These are phyloP conservation scores for Geotrichum candidum DNA, from an alignment of 1,139 yeast species.

Conservation along the genomic window DNA sequence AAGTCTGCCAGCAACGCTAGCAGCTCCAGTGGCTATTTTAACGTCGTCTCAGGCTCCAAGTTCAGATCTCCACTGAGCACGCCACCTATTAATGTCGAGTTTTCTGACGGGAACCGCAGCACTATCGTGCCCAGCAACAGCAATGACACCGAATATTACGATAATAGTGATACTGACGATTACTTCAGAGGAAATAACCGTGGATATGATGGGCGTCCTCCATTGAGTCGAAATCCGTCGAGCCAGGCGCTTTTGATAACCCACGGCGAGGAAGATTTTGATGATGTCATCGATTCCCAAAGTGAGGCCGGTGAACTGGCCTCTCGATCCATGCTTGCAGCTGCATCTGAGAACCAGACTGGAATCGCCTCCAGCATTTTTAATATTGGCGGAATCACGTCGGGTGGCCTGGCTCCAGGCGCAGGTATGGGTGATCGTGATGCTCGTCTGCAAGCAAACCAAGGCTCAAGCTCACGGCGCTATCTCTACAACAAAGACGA, in stretches of 20 bases:
- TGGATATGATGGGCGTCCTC: slow-evolving; percentile 5
- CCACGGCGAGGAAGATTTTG: not conserved
- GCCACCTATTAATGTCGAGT: slow-evolving; percentile 9
- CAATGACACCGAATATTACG: not conserved
- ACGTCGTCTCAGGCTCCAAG: not conserved
- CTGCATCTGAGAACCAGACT: slow-evolving; percentile 13
- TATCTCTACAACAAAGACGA: not conserved
- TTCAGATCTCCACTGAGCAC: slow-evolving; percentile 7
- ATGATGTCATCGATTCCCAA: not conserved
- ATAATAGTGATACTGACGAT: not conserved
- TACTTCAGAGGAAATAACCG: not conserved
- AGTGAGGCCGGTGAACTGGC: slow-evolving; percentile 1
- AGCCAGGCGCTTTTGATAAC: slow-evolving; percentile 3
- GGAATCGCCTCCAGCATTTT: slow-evolving; percentile 21
- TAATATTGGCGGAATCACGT: slow-evolving; percentile 27
- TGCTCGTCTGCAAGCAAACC: not conserved
- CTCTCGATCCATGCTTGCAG: not conserved
- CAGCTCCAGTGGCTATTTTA: not conserved
- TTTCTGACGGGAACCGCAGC: not conserved
- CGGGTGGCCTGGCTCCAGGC: slow-evolving; percentile 33
- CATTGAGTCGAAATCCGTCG: slow-evolving; percentile 5
- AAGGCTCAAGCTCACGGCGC: not conserved
- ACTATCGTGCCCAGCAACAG: not conserved
- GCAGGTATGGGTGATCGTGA: slow-evolving; percentile 18
- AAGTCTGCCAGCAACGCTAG: not conserved